Conservation (phyloP, 2,329 filamentous ascomycete species). For the Conoideocrella luteorostrata region DNA sequence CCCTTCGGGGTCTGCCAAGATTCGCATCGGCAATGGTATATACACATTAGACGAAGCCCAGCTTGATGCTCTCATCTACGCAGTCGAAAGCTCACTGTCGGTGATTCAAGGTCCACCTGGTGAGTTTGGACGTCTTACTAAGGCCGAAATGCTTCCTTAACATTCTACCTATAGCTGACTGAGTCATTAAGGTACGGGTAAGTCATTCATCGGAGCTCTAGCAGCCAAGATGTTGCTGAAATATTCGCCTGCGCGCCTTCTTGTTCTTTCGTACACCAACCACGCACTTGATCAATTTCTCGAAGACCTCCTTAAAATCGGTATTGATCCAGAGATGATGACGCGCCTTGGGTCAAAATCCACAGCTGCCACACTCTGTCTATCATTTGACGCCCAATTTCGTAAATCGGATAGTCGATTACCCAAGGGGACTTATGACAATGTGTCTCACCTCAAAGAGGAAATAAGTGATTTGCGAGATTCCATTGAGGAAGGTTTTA, state of each 20-base stretch:
- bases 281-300: conserved; percentile 62
- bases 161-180: no score
- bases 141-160: no score
- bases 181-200: no score
- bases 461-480: no score
- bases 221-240: conserved; percentile 50
- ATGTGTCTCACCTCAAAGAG: no score
- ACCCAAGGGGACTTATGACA: conserved; percentile 27
- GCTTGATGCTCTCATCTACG: conserved; percentile 45
- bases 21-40: no score
- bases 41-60: conserved; percentile 37
- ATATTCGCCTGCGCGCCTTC: conserved; percentile 41
- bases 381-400: conserved; percentile 50
- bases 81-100: conserved; percentile 47
- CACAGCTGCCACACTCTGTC: conserved; percentile 41
- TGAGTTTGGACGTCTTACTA: no score
- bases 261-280: conserved; percentile 64
- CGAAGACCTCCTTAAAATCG: conserved; percentile 55
- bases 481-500: no score
- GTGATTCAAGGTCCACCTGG: conserved; percentile 70
- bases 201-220: conserved; percentile 65
- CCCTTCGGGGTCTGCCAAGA: no score
- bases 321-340: conserved; percentile 43
- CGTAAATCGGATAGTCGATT: no score
- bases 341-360: conserved; percentile 59